Evolutionary conservation across 2,329 filamentous ascomycete genomes (phyloP).

Genomic region (Aspergillus fischeri): DNA sequence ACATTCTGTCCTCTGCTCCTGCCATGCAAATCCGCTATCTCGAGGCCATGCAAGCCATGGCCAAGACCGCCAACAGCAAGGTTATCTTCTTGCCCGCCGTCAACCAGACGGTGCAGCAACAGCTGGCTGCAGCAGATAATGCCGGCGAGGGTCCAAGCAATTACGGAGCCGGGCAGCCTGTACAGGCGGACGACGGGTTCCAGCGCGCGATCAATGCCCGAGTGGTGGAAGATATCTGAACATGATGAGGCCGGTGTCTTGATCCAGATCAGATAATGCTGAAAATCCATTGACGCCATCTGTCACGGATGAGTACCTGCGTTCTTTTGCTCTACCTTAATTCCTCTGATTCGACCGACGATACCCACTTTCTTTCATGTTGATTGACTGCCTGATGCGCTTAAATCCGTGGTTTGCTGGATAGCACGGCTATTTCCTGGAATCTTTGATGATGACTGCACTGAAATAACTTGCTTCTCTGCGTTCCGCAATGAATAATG

Average conservation of each 20-base stretch:
- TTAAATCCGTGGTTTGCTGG: not conserved
- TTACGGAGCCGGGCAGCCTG: conserved; percentile 33
- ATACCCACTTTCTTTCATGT: conserved; percentile 32
- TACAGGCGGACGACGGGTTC: conserved; percentile 56
- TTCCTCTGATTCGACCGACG: conserved; percentile 15
- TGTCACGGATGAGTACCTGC: not conserved
- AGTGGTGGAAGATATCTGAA: conserved; percentile 80
- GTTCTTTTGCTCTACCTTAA: conserved; percentile 8
- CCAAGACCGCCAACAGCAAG: conserved; percentile 84
- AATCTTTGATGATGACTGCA: not conserved
- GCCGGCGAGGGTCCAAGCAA: conserved; percentile 55
- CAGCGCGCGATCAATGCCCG: conserved; percentile 77
- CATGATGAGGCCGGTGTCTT: not conserved
- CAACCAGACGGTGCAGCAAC: conserved; percentile 55
- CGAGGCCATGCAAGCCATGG: conserved; percentile 98
- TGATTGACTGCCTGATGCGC: not conserved
- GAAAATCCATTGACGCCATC: conserved; percentile 13
- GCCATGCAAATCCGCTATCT: conserved; percentile 99
- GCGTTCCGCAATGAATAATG: not conserved
- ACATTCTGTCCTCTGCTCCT: conserved; percentile 84
- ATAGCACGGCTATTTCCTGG: not conserved
- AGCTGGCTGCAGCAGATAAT: conserved; percentile 48
- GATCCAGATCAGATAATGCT: conserved; percentile 2
- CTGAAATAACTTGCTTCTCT: too few relatives aligned
- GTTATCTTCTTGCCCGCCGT: conserved; percentile 74